These are phyloP conservation scores for Lentinus brumalis DNA, from an alignment of 768 basidiomycete genomes.

Conservation along the genomic window DNA sequence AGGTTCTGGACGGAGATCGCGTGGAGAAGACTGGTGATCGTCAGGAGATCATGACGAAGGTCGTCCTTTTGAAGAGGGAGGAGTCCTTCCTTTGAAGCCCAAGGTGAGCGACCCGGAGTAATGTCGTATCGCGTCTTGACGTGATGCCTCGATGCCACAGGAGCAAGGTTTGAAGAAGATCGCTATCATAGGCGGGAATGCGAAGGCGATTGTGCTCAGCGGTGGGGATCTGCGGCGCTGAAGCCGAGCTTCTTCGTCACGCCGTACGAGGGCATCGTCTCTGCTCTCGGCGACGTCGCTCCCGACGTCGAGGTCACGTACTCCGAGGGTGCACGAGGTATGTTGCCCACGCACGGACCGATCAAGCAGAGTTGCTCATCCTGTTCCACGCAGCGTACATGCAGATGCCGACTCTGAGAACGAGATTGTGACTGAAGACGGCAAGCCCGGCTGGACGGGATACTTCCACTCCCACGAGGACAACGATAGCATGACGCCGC, in stretches of 20 bases:
- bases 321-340: constrained; percentile 66
- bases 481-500: constrained; percentile 56
- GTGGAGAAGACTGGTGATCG: too few species aligned
- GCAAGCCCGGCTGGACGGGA: constrained; percentile 68
- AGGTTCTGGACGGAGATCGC: too few species aligned
- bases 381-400: constrained; percentile 49
- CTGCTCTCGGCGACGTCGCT: constrained; percentile 48
- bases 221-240: too few species aligned
- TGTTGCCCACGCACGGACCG: too few species aligned
- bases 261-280: constrained; percentile 77
- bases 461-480: constrained; percentile 59
- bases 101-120: constrained; percentile 14
- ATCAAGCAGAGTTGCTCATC: too few species aligned
- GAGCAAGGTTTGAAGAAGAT: too few species aligned
- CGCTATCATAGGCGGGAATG: too few species aligned
- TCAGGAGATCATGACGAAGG: too few species aligned
- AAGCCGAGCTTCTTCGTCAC: constrained; percentile 79
- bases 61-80: constrained; percentile 70
- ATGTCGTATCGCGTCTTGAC: not conserved
- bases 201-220: too few species aligned
- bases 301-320: constrained; percentile 57
- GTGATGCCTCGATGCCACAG: too few species aligned
- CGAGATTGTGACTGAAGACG: too few species aligned
- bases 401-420: constrained; percentile 70
- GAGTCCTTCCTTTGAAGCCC: constrained; percentile 54